Conservation (phyloP, 148 eudicot species). For the Chenopodium suecicum region DNA sequence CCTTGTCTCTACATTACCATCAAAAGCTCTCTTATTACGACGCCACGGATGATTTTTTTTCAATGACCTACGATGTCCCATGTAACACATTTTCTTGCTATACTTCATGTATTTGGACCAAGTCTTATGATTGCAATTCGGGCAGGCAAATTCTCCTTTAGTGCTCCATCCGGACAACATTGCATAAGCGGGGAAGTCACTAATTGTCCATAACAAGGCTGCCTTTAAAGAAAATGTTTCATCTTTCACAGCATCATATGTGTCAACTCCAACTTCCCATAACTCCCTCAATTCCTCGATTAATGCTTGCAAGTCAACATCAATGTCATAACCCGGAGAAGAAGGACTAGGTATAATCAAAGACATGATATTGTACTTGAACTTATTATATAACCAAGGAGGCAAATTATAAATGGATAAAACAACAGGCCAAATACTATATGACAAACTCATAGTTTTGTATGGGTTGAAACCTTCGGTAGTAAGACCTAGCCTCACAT, state of each 20-base stretch:
- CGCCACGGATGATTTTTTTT: constrained; percentile 17
- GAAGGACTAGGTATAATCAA: constrained; percentile 27
- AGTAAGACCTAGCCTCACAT: constrained; percentile 14
- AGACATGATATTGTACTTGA: constrained; percentile 15
- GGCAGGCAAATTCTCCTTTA: constrained; percentile 14
- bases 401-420: constrained; percentile 18
- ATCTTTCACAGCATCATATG: constrained; percentile 23
- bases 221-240: constrained; percentile 17
- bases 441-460: constrained; percentile 2
- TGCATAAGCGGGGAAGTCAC: constrained; percentile 34
- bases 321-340: constrained; percentile 23
- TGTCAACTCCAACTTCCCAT: constrained; percentile 25
- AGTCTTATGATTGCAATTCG: not conserved
- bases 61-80: constrained; percentile 17
- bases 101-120: not conserved
- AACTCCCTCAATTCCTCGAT: constrained; percentile 29
- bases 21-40: too few relatives aligned
- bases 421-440: constrained; percentile 26
- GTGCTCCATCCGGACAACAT: constrained; percentile 34
- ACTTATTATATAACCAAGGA: constrained; percentile 9
- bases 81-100: constrained; percentile 2
- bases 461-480: constrained; percentile 32
- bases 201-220: constrained; percentile 33
- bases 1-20: too few relatives aligned
- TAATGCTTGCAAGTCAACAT: constrained; percentile 25